Conservation (phyloP, 345 rosid species). For the Dovyalis caffra region DNA sequence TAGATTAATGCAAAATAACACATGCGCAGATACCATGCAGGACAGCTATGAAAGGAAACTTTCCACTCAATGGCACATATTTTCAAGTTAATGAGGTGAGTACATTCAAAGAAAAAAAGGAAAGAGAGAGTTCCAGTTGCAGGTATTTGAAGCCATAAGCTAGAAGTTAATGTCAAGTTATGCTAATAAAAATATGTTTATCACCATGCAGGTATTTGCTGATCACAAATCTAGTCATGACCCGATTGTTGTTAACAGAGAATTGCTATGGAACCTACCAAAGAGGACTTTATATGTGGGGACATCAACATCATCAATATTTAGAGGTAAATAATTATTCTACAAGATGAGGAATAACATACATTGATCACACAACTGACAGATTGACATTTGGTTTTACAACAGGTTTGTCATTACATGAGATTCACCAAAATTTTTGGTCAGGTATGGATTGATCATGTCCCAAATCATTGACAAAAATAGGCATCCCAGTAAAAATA, state of each 20-base stretch:
- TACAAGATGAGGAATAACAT: no score
- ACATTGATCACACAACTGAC: background rate
- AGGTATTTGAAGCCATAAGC: background rate
- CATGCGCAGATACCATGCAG: slow-evolving; percentile 58
- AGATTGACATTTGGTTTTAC: background rate
- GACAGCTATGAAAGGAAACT: slow-evolving; percentile 50
- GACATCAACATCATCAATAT: slow-evolving; percentile 38
- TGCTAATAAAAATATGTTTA: background rate
- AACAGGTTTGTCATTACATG: slow-evolving; percentile 14
- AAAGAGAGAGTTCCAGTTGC: background rate
- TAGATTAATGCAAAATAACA: background rate
- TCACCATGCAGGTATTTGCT: slow-evolving; percentile 55
- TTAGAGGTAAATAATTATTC: slow-evolving; percentile 29
- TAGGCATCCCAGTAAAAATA: no score
- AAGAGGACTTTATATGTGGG: slow-evolving; percentile 49
- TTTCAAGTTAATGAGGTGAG: slow-evolving; percentile 71
- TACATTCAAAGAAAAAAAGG: background rate
- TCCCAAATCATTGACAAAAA: background rate
- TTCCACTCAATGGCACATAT: slow-evolving; percentile 80
- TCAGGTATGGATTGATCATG: slow-evolving; percentile 1
- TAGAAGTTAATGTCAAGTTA: background rate
- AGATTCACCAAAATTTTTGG: slow-evolving; percentile 15
- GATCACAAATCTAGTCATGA: slow-evolving; percentile 51
- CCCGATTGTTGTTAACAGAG: slow-evolving; percentile 40
- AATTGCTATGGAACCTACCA: slow-evolving; percentile 30